These are phyloP conservation scores for Neurospora sp. DNA, from an alignment of 495 filamentous ascomycete genomes.

Conservation along the genomic window DNA sequence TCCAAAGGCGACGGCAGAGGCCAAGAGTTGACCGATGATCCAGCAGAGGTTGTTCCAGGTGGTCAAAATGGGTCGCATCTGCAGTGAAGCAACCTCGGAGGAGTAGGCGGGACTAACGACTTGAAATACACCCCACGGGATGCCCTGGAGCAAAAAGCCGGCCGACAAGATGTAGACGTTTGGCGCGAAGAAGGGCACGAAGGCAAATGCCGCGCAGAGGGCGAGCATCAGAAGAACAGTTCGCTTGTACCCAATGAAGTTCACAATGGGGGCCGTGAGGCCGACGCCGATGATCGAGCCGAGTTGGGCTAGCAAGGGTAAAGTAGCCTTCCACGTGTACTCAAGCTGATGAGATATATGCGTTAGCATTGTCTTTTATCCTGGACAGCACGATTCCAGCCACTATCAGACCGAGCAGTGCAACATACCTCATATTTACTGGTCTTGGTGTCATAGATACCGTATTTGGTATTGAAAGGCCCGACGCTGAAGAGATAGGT, in stretches of 20 bases:
- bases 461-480: constrained; percentile 50
- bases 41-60: constrained; percentile 63
- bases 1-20: constrained; percentile 45
- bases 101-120: constrained; percentile 45
- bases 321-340: constrained; percentile 35
- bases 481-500: constrained; percentile 27
- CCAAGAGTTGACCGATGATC: constrained; percentile 57
- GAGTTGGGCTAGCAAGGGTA: constrained; percentile 29
- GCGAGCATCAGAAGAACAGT: constrained; percentile 35
- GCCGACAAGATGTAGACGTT: constrained; percentile 50
- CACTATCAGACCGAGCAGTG: background rate
- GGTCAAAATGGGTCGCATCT: constrained; percentile 51
- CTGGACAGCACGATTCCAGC: constrained; percentile 39
- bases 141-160: constrained; percentile 59
- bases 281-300: constrained; percentile 45
- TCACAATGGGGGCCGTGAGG: constrained; percentile 53
- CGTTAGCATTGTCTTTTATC: constrained; percentile 20
- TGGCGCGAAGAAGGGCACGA: constrained; percentile 52
- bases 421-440: constrained; percentile 17
- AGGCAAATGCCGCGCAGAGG: constrained; percentile 38
- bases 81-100: constrained; percentile 48
- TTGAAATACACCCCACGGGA: constrained; percentile 59
- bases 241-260: constrained; percentile 53
- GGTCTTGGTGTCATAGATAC: constrained; percentile 13
- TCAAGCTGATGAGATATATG: constrained; percentile 23